Base-by-base conservation (phyloP, 2,329 filamentous ascomycete genomes). In the Xylariaceae sp. region DNA sequence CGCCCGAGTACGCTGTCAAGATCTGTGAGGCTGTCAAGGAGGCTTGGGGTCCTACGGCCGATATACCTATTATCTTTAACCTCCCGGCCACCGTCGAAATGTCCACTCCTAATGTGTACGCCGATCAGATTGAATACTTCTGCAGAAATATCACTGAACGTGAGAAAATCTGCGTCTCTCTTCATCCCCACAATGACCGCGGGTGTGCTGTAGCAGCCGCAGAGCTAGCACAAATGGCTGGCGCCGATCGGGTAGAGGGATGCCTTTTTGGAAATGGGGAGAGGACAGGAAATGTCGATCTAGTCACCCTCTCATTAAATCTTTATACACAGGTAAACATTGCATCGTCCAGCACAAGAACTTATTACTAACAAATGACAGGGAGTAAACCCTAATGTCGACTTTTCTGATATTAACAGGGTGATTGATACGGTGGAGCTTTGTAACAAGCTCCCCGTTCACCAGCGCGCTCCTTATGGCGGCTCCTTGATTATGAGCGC, bases 261-360 rank as follows among this genome's bases (percentile, higher is more conserved):
- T 96, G 91, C 59, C 80, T 96, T 36, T 95, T 97, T 69, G 92
- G 92, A 46, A 97, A 97, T 65, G 93, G 93, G 55, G 93, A 97
- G 80, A 81, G 93, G 59, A 97, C 93, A 0, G 93, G 93, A 59
- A 97, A 97, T 67, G 92, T 97, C 21, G 92, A 97, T 69, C 81
- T 97, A 50, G 92, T 97, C 41, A 97, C 92, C 33, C 81, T 97
- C 47, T 93, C 85, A 23, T 79, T 97, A 53, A 97, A 97, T 72
- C 84, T 97, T 21, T 97, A 97, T 74, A 97, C 92, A 0, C 93
- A 97, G 73, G 93, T n/a, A n/a, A n/a, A n/a, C n/a, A n/a, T n/a
- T n/a, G n/a, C n/a, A n/a, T n/a, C n/a, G n/a, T n/a, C n/a, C n/a
- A n/a, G n/a, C n/a, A n/a, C n/a, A n/a, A n/a, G n/a, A n/a, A n/a